A percentile compares a stretch with the other conserved stretches of the same genome.
phyloP scores from a whole-genome alignment of 1,139 yeast species.

The Protomyces macrosporus region DNA sequence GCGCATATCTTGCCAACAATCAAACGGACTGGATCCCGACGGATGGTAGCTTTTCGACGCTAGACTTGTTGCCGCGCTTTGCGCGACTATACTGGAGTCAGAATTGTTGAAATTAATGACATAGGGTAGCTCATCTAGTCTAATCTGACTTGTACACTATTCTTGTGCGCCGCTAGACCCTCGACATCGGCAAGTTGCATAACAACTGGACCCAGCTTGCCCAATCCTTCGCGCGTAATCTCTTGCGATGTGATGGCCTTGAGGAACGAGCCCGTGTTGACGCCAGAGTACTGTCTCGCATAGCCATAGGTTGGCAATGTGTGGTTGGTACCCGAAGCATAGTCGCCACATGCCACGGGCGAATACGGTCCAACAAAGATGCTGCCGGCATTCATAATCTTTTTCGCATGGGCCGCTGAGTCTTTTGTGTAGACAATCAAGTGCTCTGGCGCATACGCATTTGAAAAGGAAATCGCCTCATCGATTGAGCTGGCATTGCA shows the following conservation, averaged over 20 bases:
- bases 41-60: not conserved
- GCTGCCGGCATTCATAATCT: constrained; percentile 88
- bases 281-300: constrained; percentile 96
- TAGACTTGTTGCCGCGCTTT: constrained; percentile 1
- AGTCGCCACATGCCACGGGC: constrained; percentile 98
- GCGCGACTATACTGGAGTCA: constrained; percentile 1
- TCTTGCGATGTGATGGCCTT: constrained; percentile 92
- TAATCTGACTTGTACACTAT: constrained; percentile 91
- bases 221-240: constrained; percentile 75
- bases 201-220: constrained; percentile 87
- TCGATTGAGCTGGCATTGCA: constrained; percentile 61
- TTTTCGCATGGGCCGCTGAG: constrained; percentile 64
- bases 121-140: constrained; percentile 45
- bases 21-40: constrained; percentile 8
- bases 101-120: not conserved
- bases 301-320: constrained; percentile 97
- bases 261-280: constrained; percentile 90
- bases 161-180: constrained; percentile 94
- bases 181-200: constrained; percentile 96
- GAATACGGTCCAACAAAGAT: constrained; percentile 93
- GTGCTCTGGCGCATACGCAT: constrained; percentile 95
- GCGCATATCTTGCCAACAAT: not conserved
- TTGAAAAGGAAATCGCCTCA: constrained; percentile 77
- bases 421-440: constrained; percentile 80
- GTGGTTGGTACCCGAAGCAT: constrained; percentile 51